Conservation (phyloP, 345 rosid genomes). For the Salix caprea region DNA sequence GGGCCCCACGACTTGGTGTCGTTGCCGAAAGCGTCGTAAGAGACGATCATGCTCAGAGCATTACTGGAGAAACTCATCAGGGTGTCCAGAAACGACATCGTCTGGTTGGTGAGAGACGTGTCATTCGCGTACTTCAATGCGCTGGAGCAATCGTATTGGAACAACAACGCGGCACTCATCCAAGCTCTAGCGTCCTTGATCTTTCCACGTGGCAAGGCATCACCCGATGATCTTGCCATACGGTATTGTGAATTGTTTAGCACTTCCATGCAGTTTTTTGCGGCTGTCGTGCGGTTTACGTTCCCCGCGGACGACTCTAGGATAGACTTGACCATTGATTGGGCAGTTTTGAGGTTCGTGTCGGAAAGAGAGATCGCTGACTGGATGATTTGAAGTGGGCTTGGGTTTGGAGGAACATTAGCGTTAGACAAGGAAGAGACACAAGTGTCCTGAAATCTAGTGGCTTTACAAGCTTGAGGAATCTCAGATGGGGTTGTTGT, state of each 20-base stretch:
- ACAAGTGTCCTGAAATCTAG: constrained; percentile 54
- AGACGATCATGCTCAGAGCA: constrained; percentile 61
- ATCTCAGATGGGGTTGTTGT: constrained; percentile 14
- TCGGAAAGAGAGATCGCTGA: constrained; percentile 60
- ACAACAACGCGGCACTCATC: constrained; percentile 68
- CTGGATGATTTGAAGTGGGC: constrained; percentile 51
- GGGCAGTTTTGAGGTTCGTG: constrained; percentile 48
- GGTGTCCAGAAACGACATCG: constrained; percentile 60
- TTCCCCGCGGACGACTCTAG: constrained; percentile 49
- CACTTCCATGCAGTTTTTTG: constrained; percentile 49
- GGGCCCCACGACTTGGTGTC: constrained; percentile 46
- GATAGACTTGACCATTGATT: constrained; percentile 52
- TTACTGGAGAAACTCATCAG: constrained; percentile 53
- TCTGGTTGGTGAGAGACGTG: constrained; percentile 37
- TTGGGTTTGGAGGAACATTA: constrained; percentile 31
- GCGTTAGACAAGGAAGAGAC: constrained; percentile 34
- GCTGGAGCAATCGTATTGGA: constrained; percentile 75
- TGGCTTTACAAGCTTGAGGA: constrained; percentile 56
- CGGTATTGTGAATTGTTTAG: constrained; percentile 56
- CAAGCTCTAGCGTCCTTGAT: constrained; percentile 73
- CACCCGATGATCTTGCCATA: constrained; percentile 33
- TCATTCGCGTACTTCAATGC: constrained; percentile 68
- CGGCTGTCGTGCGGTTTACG: constrained; percentile 55
- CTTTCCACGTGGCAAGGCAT: constrained; percentile 41
- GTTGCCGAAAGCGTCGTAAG: constrained; percentile 56